A percentile compares a stretch with the other conserved stretches of the same genome.
Evolutionary conservation across 2,329 filamentous ascomycete species (phyloP).

Genomic region (Aspergillus quadricinctus): DNA sequence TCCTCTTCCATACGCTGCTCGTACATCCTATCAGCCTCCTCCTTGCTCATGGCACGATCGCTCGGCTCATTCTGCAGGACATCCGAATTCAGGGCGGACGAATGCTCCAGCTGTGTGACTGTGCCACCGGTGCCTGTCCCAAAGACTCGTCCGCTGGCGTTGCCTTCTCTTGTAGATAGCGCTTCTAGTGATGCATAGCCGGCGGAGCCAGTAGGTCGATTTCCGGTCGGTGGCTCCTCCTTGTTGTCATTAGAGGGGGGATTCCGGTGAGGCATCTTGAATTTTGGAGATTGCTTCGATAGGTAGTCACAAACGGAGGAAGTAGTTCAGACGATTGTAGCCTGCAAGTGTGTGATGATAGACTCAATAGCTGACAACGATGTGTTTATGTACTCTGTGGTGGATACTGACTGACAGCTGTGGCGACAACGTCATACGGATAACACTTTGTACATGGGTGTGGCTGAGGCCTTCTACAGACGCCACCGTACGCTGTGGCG

Average conservation of each 20-base stretch:
- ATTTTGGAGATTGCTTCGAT: not conserved
- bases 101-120: constrained; percentile 15
- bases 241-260: constrained; percentile 4
- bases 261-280: constrained; percentile 11
- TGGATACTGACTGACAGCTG: not conserved
- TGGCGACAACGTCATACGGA: not conserved
- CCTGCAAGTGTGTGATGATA: not conserved
- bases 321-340: not conserved
- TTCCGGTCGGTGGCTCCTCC: not conserved
- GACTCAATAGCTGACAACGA: not conserved
- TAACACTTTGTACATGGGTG: not conserved
- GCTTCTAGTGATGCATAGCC: constrained; percentile 14
- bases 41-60: constrained; percentile 32
- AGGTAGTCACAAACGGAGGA: not conserved
- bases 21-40: constrained; percentile 42
- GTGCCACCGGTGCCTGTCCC: constrained; percentile 14
- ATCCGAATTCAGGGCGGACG: constrained; percentile 8
- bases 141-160: constrained; percentile 11
- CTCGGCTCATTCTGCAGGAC: constrained; percentile 13
- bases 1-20: constrained; percentile 47
- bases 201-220: constrained; percentile 12
- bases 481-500: not conserved
- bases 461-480: not conserved
- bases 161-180: constrained; percentile 6
- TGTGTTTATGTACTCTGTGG: not conserved